phyloP scores from a whole-genome alignment of 352 stramenopile species.

The Globisporangium cederbergense region DNA sequence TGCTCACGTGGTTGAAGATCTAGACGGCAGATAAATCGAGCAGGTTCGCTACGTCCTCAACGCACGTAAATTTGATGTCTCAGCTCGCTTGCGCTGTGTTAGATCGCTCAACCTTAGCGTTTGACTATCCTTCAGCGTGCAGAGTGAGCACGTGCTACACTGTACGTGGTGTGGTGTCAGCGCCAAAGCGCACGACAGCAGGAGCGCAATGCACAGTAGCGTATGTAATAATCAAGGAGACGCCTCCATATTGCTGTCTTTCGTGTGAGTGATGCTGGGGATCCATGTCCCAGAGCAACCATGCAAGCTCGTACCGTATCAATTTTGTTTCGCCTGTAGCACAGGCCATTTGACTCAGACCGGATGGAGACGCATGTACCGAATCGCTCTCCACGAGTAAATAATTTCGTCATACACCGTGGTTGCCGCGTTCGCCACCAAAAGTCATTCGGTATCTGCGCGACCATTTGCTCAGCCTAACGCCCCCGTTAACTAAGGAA shows the following conservation, averaged over 20 bases:
- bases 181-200: no score
- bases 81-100: no score
- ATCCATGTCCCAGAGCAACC: neutral
- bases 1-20: conserved; percentile 58
- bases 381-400: neutral
- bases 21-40: conserved; percentile 18
- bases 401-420: neutral
- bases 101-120: neutral
- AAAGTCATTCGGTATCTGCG: neutral
- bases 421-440: neutral
- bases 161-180: neutral
- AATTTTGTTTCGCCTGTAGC: neutral
- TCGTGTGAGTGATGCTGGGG: neutral
- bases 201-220: neutral
- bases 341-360: neutral
- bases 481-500: neutral
- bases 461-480: neutral
- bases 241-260: neutral
- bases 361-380: neutral
- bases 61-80: neutral
- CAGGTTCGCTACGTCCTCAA: no score
- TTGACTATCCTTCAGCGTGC: neutral
- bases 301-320: neutral
- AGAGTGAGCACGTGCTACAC: neutral
- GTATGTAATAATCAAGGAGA: neutral